Conservation (phyloP, 306 rosid species). For the Fragaria nilgerrensis region DNA sequence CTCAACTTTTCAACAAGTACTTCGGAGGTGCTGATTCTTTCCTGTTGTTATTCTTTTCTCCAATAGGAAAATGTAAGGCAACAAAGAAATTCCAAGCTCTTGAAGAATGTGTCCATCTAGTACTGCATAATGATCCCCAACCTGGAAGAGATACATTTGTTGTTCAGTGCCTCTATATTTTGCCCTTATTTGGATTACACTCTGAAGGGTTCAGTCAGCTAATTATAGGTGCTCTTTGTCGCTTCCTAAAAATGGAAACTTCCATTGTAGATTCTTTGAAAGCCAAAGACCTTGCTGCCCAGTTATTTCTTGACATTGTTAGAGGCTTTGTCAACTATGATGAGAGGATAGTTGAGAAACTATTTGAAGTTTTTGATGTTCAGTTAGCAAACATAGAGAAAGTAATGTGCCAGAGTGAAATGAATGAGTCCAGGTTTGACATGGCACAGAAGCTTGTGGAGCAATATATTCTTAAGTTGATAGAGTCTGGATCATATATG, state of each 20-base stretch:
- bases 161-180: constrained; percentile 67
- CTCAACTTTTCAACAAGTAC: neutral
- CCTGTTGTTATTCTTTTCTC: constrained; percentile 26
- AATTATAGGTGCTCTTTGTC: constrained; percentile 65
- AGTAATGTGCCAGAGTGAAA: constrained; percentile 50
- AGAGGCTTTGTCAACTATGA: constrained; percentile 66
- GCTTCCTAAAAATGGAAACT: constrained; percentile 50
- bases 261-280: constrained; percentile 39
- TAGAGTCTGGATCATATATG: constrained; percentile 60
- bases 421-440: constrained; percentile 32
- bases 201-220: constrained; percentile 84
- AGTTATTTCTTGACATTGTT: constrained; percentile 56
- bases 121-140: constrained; percentile 70
- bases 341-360: constrained; percentile 57
- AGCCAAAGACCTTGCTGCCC: constrained; percentile 66
- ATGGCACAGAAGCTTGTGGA: constrained; percentile 57
- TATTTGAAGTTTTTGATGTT: constrained; percentile 65
- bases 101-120: constrained; percentile 68
- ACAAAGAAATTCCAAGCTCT: constrained; percentile 77
- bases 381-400: constrained; percentile 58
- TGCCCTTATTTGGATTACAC: constrained; percentile 64
- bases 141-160: constrained; percentile 82
- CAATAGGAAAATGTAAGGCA: constrained; percentile 80
- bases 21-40: constrained; percentile 22
- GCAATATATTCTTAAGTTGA: constrained; percentile 51